phyloP scores from a whole-genome alignment of 306 rosid species.

The Boehmeria nivea region DNA sequence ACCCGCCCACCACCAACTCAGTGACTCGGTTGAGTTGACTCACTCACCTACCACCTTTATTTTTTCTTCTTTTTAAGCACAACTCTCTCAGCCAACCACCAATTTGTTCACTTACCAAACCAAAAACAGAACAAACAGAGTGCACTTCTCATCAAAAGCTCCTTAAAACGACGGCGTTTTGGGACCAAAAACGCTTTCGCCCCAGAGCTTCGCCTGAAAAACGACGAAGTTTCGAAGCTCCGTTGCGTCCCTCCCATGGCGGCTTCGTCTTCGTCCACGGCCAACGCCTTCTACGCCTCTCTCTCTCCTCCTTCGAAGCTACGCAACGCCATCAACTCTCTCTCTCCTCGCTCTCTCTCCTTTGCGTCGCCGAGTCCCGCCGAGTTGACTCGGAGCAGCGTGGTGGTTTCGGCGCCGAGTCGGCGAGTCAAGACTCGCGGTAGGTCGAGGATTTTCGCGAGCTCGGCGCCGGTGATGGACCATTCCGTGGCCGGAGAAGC shows the following conservation, averaged over 20 bases:
- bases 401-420: background rate
- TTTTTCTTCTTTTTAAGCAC: constrained; percentile 1
- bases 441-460: constrained; percentile 40
- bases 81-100: background rate
- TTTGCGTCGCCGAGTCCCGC: constrained; percentile 10
- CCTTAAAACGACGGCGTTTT: background rate
- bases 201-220: background rate
- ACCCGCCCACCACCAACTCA: constrained; percentile 8
- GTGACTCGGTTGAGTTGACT: constrained; percentile 5
- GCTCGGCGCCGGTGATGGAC: constrained; percentile 64
- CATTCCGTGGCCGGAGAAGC: constrained; percentile 28
- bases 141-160: too few species aligned
- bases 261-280: constrained; percentile 24
- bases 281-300: constrained; percentile 35
- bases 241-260: background rate
- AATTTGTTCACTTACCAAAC: background rate
- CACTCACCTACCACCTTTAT: background rate
- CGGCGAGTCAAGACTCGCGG: constrained; percentile 12
- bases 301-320: constrained; percentile 30
- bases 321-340: constrained; percentile 26
- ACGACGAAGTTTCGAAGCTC: too few species aligned
- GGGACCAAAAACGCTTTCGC: too few species aligned
- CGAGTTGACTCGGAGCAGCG: constrained; percentile 16
- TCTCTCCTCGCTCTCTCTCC: constrained; percentile 20
- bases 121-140: background rate